These are phyloP conservation scores for Eustoma russellianum DNA, from an alignment of 257 asterid genomes.

Conservation along the genomic window DNA sequence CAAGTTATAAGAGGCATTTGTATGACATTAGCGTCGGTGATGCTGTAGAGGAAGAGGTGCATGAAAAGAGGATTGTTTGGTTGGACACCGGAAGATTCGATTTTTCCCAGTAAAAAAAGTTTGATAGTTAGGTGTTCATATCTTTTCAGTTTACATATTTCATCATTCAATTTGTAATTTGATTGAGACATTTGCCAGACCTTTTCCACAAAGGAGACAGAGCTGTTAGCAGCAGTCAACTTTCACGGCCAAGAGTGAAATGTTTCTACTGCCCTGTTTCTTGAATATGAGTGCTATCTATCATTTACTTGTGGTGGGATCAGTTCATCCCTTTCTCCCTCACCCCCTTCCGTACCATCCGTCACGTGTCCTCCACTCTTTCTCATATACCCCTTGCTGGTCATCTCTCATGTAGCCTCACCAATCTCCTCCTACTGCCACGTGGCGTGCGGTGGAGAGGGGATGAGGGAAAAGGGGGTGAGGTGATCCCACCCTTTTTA, in stretches of 20 bases:
- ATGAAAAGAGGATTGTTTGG: slow-evolving; percentile 23
- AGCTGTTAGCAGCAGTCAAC: slow-evolving; percentile 15
- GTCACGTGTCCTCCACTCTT: too few species aligned
- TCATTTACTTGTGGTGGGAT: neutral
- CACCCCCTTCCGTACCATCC: too few species aligned
- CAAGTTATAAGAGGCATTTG: slow-evolving; percentile 16
- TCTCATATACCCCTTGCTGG: too few species aligned
- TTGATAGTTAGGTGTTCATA: slow-evolving; percentile 44
- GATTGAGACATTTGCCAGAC: slow-evolving; percentile 5
- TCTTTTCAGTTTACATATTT: slow-evolving; percentile 21
- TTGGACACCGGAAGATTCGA: slow-evolving; percentile 23
- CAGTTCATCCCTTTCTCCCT: too few species aligned
- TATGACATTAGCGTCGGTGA: slow-evolving; percentile 13
- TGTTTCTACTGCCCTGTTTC: neutral
- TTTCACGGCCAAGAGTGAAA: too few species aligned
- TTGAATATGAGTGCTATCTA: neutral
- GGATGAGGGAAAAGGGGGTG: too few species aligned
- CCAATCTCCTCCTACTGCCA: too few species aligned
- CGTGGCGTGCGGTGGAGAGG: too few species aligned
- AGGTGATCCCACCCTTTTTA: too few species aligned
- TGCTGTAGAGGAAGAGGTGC: slow-evolving; percentile 7
- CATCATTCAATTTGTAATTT: slow-evolving; percentile 43
- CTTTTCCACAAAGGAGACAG: slow-evolving; percentile 14
- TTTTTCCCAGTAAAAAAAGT: slow-evolving; percentile 16
- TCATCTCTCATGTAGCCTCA: too few species aligned